Evolutionary conservation across 2,329 filamentous ascomycete genomes (phyloP).

Genomic region (Aspergillus jensenii): DNA sequence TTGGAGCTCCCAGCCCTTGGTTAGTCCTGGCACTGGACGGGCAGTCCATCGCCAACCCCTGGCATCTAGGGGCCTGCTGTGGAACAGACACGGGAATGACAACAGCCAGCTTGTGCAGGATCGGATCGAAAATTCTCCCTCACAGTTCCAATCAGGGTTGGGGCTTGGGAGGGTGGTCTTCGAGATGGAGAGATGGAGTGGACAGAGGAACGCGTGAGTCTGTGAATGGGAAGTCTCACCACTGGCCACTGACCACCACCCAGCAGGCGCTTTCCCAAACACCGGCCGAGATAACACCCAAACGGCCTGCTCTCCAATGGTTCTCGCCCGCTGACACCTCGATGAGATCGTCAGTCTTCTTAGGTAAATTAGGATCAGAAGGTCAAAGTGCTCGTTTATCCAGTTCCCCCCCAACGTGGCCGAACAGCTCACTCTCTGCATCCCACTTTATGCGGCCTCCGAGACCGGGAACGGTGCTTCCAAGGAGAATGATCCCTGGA

Average conservation of each 20-base stretch:
- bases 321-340: background rate
- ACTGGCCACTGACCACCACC: background rate
- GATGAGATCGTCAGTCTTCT: constrained; percentile 2
- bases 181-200: background rate
- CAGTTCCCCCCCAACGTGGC: background rate
- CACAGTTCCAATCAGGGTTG: constrained; percentile 6
- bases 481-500: background rate
- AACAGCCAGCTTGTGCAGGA: constrained; percentile 7
- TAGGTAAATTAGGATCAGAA: background rate
- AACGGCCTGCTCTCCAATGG: constrained; percentile 8
- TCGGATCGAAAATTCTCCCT: background rate
- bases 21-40: constrained; percentile 9
- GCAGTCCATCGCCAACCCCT: constrained; percentile 2
- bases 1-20: constrained; percentile 13
- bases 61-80: constrained; percentile 4
- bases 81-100: constrained; percentile 5
- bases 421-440: background rate
- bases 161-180: background rate
- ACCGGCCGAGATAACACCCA: constrained; percentile 12
- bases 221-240: background rate
- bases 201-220: background rate
- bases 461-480: background rate
- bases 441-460: background rate
- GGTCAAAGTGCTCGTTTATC: background rate
- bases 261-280: constrained; percentile 15